Conservation (phyloP, 2,329 filamentous ascomycete genomes). For the Gyromitra esculenta region DNA sequence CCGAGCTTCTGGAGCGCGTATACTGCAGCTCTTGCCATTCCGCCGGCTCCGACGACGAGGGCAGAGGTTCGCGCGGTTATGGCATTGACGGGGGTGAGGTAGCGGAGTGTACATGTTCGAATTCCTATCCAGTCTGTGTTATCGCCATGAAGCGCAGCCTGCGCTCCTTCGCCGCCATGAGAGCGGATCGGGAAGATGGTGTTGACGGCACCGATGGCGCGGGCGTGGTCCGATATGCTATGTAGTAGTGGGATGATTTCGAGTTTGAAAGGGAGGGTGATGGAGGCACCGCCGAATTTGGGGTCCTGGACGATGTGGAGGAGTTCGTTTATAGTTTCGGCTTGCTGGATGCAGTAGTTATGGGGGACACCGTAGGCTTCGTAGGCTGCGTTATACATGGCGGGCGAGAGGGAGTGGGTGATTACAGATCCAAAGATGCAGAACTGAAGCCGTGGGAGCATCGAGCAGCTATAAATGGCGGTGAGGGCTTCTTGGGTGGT, state of each 20-base stretch:
- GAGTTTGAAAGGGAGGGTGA: conserved; percentile 78
- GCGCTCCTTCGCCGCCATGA: conserved; percentile 64
- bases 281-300: conserved; percentile 75
- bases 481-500: conserved; percentile 72
- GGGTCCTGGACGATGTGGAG: conserved; percentile 71
- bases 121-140: conserved; percentile 87
- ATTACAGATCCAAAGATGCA: conserved; percentile 79
- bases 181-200: conserved; percentile 77
- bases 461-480: conserved; percentile 73
- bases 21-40: conserved; percentile 80
- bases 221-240: conserved; percentile 75
- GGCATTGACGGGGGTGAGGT: conserved; percentile 76
- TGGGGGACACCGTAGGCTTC: conserved; percentile 74
- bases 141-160: conserved; percentile 75
- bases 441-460: conserved; percentile 75
- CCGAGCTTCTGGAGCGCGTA: conserved; percentile 82
- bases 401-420: conserved; percentile 76
- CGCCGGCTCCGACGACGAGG: conserved; percentile 73
- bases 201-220: conserved; percentile 79
- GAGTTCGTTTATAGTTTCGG: conserved; percentile 71
- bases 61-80: conserved; percentile 68
- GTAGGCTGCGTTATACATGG: conserved; percentile 79
- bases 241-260: conserved; percentile 73
- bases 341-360: conserved; percentile 72
- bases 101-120: conserved; percentile 75